Conservation (phyloP, 2,329 filamentous ascomycete genomes). For the Neophaeococcomyces mojaviensis region DNA sequence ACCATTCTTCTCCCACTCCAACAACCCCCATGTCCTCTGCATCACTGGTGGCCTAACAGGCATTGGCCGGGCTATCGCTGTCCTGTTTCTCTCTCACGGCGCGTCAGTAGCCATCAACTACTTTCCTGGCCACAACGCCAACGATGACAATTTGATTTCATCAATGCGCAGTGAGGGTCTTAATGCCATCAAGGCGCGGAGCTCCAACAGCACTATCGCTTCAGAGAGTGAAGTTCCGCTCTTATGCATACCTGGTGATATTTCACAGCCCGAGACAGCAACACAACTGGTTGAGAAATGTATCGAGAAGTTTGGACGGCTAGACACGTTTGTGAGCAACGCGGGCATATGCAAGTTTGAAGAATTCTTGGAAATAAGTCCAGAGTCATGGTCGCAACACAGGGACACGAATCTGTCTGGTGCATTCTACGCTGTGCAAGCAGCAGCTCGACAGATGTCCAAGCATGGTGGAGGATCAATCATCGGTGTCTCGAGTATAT, state of each 20-base stretch:
- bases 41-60: conserved; percentile 83
- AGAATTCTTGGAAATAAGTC: conserved; percentile 70
- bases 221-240: conserved; percentile 19
- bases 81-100: conserved; percentile 54
- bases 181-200: conserved; percentile 20
- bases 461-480: conserved; percentile 23
- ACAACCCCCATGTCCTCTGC: conserved; percentile 63
- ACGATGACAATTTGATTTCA: conserved; percentile 22
- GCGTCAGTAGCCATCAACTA: conserved; percentile 28
- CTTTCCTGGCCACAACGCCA: conserved; percentile 21
- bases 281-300: conserved; percentile 54
- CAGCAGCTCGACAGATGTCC: conserved; percentile 26
- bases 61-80: conserved; percentile 76
- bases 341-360: conserved; percentile 63
- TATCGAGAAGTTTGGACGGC: conserved; percentile 23
- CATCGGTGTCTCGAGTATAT: conserved; percentile 28
- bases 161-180: conserved; percentile 21
- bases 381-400: conserved; percentile 63
- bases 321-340: conserved; percentile 29
- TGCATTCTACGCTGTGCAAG: conserved; percentile 26
- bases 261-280: conserved; percentile 66
- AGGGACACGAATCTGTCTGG: conserved; percentile 37
- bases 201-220: conserved; percentile 5
- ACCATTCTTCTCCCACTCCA: conserved; percentile 14
- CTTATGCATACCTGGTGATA: conserved; percentile 66